Percentiles rank a stretch among this genome's conserved stretches.
phyloP scores from a whole-genome alignment of 1,284 basidiomycete genomes.

The Vanrija humicola region DNA sequence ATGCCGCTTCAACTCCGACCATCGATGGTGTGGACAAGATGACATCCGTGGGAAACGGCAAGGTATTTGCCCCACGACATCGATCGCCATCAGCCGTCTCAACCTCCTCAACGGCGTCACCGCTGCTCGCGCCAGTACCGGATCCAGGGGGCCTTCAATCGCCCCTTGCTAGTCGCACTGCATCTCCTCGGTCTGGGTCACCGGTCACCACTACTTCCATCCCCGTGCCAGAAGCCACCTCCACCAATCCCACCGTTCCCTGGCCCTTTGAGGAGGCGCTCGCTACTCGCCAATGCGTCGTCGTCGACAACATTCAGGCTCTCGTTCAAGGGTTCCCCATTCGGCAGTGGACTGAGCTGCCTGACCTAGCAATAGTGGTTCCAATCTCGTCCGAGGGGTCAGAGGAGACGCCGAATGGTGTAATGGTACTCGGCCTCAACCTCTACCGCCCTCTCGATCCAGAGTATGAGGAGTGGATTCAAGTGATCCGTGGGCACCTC shows the following conservation, averaged over 20 bases:
- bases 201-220: no score
- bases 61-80: no score
- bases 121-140: no score
- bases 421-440: conserved; percentile 43
- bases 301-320: conserved; percentile 29
- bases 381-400: conserved; percentile 29
- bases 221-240: no score
- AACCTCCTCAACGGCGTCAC: no score
- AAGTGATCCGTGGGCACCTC: conserved; percentile 17
- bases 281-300: conserved; percentile 17
- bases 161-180: no score
- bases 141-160: no score
- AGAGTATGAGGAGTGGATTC: conserved; percentile 31
- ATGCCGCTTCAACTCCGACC: no score
- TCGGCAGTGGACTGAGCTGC: conserved; percentile 35
- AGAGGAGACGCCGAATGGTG: conserved; percentile 18
- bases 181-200: no score
- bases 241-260: not conserved
- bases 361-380: conserved; percentile 38
- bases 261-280: conserved; percentile 33
- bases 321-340: conserved; percentile 27
- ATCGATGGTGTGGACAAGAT: no score
- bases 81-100: no score
- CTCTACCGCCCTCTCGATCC: conserved; percentile 28
- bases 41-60: no score